Base-by-base conservation (phyloP, 2,329 filamentous ascomycete genomes). In the Knoxdaviesia proteae region DNA sequence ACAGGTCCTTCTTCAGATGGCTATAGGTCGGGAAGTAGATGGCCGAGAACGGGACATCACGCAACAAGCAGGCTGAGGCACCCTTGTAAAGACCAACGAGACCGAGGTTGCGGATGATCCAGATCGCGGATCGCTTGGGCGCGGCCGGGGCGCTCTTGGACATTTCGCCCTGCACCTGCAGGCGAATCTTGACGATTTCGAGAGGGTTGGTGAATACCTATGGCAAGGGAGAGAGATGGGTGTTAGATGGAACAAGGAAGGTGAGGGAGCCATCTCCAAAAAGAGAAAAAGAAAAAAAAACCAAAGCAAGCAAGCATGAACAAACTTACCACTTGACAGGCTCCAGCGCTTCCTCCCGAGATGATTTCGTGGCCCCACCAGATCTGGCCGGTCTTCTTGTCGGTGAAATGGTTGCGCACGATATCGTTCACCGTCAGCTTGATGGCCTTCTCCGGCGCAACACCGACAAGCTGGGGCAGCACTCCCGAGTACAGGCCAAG, bases 401-500 rank as follows among this genome's bases (percentile, higher is more conserved):
- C 77, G 4, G 78, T 81, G 54, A 87, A 79, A 49, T 71, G 69
- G 6, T 72, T 69, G 54, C 90, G 79, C 29, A 92, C 84, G 43
- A 98, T 63, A 56, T 98, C 90, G 61, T 98, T 98, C 54, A 98
- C 87, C 0, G 90, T 98, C 48, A 98, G 74, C 67, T 98, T 98
- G 65, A 98, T 98, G 51, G 90, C 90, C 68, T 98, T 98, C 60
- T 98, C 90, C 2, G 90, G 90, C n/a, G 90, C 90, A 39, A 98
- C 90, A 59, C 90, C 90, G 48, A 98, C 84, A 39, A 98, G 71
- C 66, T 98, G 90, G 7, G 90, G 90, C 42, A 94, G 60, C 20
- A 98, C 84, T 56, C 90, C 90, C 41, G 88, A 93, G 65, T 98
- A 98, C 41, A 98, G 63, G 29, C 90, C 90, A 36, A 68, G 70